A percentile compares a stretch with the other conserved stretches of the same genome.
Conservation (phyloP, 495 filamentous ascomycete genomes). For the Aspergillus baeticus region DNA sequence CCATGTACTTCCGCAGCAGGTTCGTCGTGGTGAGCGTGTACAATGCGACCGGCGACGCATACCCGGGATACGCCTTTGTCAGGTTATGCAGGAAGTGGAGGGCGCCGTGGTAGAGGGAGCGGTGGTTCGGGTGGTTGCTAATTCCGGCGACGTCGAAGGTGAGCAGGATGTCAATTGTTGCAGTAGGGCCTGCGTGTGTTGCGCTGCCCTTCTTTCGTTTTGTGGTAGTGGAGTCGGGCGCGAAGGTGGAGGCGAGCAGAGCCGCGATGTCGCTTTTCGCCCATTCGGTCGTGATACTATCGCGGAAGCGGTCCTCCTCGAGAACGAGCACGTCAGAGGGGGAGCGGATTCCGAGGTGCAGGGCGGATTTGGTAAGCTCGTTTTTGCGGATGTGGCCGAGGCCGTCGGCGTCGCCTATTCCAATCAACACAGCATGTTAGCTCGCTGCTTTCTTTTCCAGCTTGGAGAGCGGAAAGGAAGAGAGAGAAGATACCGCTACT, state of each 20-base stretch:
- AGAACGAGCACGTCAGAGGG: conserved; percentile 77
- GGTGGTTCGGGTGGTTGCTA: conserved; percentile 88
- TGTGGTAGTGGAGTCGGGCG: conserved; percentile 46
- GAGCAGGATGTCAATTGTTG: conserved; percentile 75
- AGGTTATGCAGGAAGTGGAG: conserved; percentile 64
- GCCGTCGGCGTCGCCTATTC: conserved; percentile 75
- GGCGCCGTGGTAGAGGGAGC: conserved; percentile 80
- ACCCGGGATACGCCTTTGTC: conserved; percentile 62
- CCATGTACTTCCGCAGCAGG: conserved; percentile 75
- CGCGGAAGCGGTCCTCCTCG: conserved; percentile 77
- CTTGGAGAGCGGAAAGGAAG: neutral
- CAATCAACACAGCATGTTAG: neutral
- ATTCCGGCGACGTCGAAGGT: conserved; percentile 84
- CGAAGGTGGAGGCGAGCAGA: conserved; percentile 67
- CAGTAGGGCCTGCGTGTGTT: conserved; percentile 40
- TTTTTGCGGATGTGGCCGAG: conserved; percentile 77
- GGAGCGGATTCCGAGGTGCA: conserved; percentile 68
- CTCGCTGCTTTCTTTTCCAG: neutral
- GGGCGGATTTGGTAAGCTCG: conserved; percentile 77
- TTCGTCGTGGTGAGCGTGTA: conserved; percentile 77
- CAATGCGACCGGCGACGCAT: conserved; percentile 69
- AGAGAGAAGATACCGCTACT: conserved; percentile 60
- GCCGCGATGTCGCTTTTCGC: conserved; percentile 62
- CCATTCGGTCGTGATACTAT: conserved; percentile 82
- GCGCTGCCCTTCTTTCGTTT: conserved; percentile 15